These are phyloP conservation scores for Rosa multiflora DNA, from an alignment of 306 rosid species.

Conservation along the genomic window DNA sequence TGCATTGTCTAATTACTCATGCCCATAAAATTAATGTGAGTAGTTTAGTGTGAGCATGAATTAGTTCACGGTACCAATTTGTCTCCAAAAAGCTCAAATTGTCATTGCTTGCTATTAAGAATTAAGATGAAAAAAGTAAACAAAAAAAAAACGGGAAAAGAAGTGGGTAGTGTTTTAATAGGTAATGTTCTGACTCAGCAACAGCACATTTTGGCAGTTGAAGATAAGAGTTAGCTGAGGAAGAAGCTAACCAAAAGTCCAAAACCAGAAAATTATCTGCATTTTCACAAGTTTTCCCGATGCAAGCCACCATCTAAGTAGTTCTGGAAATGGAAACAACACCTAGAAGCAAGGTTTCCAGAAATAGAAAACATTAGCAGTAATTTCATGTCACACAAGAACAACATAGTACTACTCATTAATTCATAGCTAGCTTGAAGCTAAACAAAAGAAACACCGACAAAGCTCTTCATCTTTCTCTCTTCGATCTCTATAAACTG, in stretches of 20 bases:
- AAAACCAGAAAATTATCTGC: neutral
- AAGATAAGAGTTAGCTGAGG: neutral
- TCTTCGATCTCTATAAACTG: conserved; percentile 29
- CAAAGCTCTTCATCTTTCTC: conserved; percentile 71
- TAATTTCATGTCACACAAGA: conserved; percentile 38
- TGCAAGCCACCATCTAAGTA: neutral
- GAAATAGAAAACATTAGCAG: neutral
- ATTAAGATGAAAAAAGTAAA: too few relatives aligned
- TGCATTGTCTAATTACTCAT: neutral
- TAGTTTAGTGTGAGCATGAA: neutral
- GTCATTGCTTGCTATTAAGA: too few relatives aligned
- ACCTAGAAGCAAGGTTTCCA: neutral
- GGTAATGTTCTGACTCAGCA: conserved; percentile 12
- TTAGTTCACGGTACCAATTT: too few relatives aligned
- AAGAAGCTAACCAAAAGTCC: neutral
- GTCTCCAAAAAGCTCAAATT: neutral
- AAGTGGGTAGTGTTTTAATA: neutral
- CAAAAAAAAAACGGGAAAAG: neutral
- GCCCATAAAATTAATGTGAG: neutral
- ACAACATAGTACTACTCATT: conserved; percentile 6
- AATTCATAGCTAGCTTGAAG: neutral
- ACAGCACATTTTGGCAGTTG: conserved; percentile 17
- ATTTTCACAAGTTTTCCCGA: neutral
- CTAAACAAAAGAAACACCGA: conserved; percentile 41
- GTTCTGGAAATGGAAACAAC: neutral